Evolutionary conservation across 2,329 filamentous ascomycete species (phyloP).

Genomic region (Aspergillus tanneri): DNA sequence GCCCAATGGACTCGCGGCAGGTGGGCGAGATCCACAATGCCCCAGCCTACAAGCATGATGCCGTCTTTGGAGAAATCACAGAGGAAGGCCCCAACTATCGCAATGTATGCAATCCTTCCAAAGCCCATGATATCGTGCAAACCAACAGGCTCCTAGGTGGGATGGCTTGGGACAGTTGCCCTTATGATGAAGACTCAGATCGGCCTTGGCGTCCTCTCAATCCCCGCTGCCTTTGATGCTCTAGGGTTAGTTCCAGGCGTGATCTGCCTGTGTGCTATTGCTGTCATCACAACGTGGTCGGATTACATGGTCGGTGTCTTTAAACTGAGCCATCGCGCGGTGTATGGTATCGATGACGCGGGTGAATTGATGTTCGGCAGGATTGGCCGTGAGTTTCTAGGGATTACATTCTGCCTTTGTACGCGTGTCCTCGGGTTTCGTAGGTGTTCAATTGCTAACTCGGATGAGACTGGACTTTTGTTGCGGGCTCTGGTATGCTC

Average conservation of each 20-base stretch:
- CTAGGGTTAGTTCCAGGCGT: conserved; percentile 52
- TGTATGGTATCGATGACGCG: conserved; percentile 59
- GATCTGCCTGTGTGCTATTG: conserved; percentile 44
- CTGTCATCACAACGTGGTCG: conserved; percentile 50
- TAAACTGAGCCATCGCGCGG: conserved; percentile 54
- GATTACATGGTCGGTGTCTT: conserved; percentile 50
- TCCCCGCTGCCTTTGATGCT: conserved; percentile 46
- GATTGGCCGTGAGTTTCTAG: conserved; percentile 51
- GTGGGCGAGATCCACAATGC: too few relatives aligned
- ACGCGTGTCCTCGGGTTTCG: neutral
- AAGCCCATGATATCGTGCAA: too few relatives aligned
- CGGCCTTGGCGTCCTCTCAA: conserved; percentile 50
- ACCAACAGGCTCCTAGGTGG: too few relatives aligned
- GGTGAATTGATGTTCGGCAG: conserved; percentile 56
- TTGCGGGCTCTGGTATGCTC: conserved; percentile 44
- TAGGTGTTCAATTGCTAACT: neutral
- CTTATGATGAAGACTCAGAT: conserved; percentile 51
- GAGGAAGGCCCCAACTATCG: neutral
- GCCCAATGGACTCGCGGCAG: too few relatives aligned
- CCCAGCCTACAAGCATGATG: neutral
- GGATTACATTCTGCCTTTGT: conserved; percentile 20
- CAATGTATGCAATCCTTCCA: neutral
- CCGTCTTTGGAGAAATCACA: neutral
- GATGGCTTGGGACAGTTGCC: conserved; percentile 44
- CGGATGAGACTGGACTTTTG: conserved; percentile 34